phyloP scores from a whole-genome alignment of 2,329 filamentous ascomycete genomes.

The Xylariaceae sp. region DNA sequence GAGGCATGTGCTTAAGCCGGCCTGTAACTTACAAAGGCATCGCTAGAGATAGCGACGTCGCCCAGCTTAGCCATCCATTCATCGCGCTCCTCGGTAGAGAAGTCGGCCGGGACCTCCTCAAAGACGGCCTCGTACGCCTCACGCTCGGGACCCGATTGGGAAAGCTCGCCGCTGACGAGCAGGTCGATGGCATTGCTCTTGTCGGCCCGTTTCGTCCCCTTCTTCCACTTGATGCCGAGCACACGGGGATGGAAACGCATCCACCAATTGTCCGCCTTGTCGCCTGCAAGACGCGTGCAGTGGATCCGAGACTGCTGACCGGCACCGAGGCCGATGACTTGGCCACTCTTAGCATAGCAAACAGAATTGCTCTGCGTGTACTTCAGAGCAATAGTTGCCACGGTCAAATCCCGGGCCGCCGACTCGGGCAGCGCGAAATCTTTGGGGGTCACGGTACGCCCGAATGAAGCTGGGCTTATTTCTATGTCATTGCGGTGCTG shows the following conservation, averaged over 20 bases:
- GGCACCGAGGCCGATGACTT: conserved; percentile 88
- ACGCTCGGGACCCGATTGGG: conserved; percentile 74
- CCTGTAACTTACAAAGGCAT: conserved; percentile 75
- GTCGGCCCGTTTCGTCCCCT: conserved; percentile 90
- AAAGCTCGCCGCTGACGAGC: conserved; percentile 83
- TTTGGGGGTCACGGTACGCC: conserved; percentile 79
- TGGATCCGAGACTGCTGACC: conserved; percentile 97
- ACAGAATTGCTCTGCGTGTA: conserved; percentile 99
- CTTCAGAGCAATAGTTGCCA: conserved; percentile 95
- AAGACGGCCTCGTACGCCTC: conserved; percentile 84
- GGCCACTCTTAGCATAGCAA: conserved; percentile 91
- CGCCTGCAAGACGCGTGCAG: conserved; percentile 92
- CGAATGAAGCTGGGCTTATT: conserved; percentile 81
- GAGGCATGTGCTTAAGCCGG: background rate
- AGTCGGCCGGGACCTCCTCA: conserved; percentile 76
- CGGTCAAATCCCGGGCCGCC: conserved; percentile 81
- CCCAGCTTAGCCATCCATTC: conserved; percentile 78
- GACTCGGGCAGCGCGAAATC: conserved; percentile 67
- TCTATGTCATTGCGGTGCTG: conserved; percentile 90
- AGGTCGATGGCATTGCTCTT: conserved; percentile 98
- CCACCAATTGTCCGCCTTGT: conserved; percentile 99
- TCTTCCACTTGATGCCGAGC: conserved; percentile 89
- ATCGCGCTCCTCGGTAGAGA: conserved; percentile 76
- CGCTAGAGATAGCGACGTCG: conserved; percentile 80
- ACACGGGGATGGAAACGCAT: conserved; percentile 93